Conservation (phyloP, 2,329 filamentous ascomycete genomes). For the Aspergillus glaucus region DNA sequence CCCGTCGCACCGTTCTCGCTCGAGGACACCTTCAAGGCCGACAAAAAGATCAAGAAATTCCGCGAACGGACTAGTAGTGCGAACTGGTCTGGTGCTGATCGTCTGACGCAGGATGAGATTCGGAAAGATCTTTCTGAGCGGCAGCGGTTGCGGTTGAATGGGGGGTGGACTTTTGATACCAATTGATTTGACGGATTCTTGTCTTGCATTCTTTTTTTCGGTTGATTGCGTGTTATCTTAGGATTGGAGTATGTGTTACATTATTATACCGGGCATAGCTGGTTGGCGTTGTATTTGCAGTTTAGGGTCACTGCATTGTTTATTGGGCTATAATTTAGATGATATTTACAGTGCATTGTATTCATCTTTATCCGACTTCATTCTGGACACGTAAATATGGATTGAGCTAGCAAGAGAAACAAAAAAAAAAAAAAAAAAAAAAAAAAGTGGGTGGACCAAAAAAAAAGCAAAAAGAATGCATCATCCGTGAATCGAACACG, state of each 20-base stretch:
- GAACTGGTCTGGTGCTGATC: constrained; percentile 80
- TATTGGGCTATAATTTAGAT: neutral
- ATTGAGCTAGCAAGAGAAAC: neutral
- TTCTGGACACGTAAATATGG: neutral
- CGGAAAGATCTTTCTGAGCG: constrained; percentile 70
- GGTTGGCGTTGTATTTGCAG: neutral
- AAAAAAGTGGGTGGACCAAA: neutral
- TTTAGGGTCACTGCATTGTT: neutral
- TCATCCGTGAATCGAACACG: constrained; percentile 44
- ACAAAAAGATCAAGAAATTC: constrained; percentile 84
- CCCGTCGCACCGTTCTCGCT: constrained; percentile 82
- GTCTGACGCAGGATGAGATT: constrained; percentile 82
- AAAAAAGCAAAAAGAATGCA: constrained; percentile 14
- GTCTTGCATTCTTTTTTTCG: neutral
- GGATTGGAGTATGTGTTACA: neutral
- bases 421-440: constrained; percentile 1
- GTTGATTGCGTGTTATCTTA: neutral
- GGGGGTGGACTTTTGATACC: constrained; percentile 70
- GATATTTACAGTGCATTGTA: neutral
- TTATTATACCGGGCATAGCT: neutral
- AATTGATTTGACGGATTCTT: neutral
- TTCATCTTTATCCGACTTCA: neutral
- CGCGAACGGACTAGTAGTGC: constrained; percentile 86
- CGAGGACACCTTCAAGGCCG: constrained; percentile 93
- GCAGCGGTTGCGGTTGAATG: constrained; percentile 72